Base-by-base conservation (phyloP, 1,284 basidiomycete species). In the Heterobasidion occidentale region DNA sequence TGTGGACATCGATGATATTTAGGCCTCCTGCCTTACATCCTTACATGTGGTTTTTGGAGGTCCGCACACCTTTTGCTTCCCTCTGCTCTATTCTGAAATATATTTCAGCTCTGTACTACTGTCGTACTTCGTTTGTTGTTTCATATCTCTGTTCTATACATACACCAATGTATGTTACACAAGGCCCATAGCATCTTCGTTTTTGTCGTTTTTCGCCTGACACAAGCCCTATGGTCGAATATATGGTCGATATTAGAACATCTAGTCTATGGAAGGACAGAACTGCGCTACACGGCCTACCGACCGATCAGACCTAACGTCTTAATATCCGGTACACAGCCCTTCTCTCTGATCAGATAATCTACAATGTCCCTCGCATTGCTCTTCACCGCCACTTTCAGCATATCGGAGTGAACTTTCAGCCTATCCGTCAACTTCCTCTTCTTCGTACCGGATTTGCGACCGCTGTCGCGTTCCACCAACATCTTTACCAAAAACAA, bases 1-100 rank as follows among this genome's bases (percentile, higher is more conserved):
- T 65, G 78, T 90, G 61, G 87, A 90, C 70, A 88, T 90, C 70
- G 86, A 90, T 68, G 88, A 89, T 66, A 88, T 90, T 70, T 90
- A 77, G 64, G 9, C 53, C 56, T 57, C n/a, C 55, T 34, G 49
- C 53, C 20, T 12, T 36, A 38, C 36, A 48, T 38, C 46, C 36
- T 12, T 33, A 33, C 47, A 33, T 57, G 46, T 55, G 42, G 11
- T 33, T 15, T 46, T 35, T 47, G 52, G 52, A 53, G 45, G 52
- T 53, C 8, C 42, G 42, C 35, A 20, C 2, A 42, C 12, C 36
- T 5, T n/a, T 12, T 19, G 9, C 36, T 52, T 38, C 12, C 14
- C 17, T 35, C 11, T 11, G 38, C 12, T 11, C n/a, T 12, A 3
- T 42, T 42, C 38, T 42, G 38, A 33, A 9, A 49, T 42, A 53